phyloP scores from a whole-genome alignment of 2,329 filamentous ascomycete species.

The Colletotrichum chrysophilum region DNA sequence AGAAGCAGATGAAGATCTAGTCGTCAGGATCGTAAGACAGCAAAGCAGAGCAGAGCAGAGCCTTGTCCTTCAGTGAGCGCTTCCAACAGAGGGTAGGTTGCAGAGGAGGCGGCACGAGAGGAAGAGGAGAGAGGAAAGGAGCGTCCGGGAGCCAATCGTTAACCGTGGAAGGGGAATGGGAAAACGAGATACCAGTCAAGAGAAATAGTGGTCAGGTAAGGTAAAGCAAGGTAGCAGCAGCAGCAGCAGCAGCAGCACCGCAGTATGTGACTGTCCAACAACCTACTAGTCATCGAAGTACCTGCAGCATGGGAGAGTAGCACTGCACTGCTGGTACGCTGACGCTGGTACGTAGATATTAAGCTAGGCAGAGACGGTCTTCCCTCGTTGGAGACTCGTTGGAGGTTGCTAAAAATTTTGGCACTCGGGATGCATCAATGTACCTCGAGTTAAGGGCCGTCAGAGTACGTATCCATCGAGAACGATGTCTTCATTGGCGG shows the following conservation, averaged over 20 bases:
- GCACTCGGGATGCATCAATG: background rate
- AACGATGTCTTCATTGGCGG: background rate
- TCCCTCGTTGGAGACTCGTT: conserved; percentile 3
- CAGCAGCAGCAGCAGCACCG: background rate
- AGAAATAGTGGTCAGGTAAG: background rate
- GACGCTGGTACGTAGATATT: conserved; percentile 2
- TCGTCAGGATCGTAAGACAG: background rate
- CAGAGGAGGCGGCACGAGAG: background rate
- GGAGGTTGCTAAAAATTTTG: background rate
- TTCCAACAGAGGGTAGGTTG: background rate
- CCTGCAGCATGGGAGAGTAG: background rate
- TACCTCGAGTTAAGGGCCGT: conserved; percentile 4
- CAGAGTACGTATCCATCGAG: background rate
- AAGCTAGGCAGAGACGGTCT: conserved; percentile 5
- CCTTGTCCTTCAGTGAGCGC: background rate
- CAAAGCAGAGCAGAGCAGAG: background rate
- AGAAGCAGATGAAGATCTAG: background rate
- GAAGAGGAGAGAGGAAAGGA: background rate
- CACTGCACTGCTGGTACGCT: background rate
- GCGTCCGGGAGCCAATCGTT: conserved; percentile 2
- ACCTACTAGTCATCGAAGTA: background rate
- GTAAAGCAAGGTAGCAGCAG: background rate
- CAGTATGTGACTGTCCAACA: background rate
- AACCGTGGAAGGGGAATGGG: background rate
- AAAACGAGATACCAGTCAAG: background rate